phyloP scores from a whole-genome alignment of 495 filamentous ascomycete genomes.

The Penicillium flavigenum region DNA sequence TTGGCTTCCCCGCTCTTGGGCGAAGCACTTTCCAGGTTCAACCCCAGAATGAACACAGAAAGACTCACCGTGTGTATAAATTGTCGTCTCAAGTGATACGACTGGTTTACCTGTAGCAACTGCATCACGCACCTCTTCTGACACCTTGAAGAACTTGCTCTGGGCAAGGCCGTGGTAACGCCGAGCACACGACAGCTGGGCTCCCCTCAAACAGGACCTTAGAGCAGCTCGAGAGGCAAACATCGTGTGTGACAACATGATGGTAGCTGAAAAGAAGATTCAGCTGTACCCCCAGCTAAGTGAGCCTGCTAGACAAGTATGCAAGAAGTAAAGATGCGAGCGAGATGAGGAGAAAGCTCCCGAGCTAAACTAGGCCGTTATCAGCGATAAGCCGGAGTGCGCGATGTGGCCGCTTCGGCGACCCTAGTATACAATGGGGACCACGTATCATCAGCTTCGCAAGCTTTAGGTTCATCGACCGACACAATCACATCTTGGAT shows the following conservation, averaged over 20 bases:
- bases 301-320: constrained; percentile 1
- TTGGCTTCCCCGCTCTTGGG: constrained; percentile 14
- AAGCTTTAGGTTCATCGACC: constrained; percentile 19
- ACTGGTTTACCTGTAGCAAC: constrained; percentile 70
- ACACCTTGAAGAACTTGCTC: constrained; percentile 66
- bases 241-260: constrained; percentile 25
- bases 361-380: constrained; percentile 13
- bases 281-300: background rate
- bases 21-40: background rate
- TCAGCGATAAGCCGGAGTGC: constrained; percentile 38
- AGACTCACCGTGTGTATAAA: constrained; percentile 72
- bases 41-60: background rate
- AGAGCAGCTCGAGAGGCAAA: constrained; percentile 31
- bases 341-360: constrained; percentile 31
- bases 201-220: constrained; percentile 20
- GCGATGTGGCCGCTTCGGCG: constrained; percentile 37
- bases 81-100: constrained; percentile 90
- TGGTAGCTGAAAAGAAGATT: background rate
- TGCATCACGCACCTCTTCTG: constrained; percentile 78
- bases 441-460: constrained; percentile 45
- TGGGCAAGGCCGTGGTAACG: constrained; percentile 35
- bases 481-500: constrained; percentile 18
- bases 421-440: constrained; percentile 44
- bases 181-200: constrained; percentile 23
- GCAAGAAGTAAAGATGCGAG: constrained; percentile 20